Evolutionary conservation across 257 asterid species (phyloP), one percentile per base, ranked within the genome.

Genomic region (Penstemon davidsonii): DNA sequence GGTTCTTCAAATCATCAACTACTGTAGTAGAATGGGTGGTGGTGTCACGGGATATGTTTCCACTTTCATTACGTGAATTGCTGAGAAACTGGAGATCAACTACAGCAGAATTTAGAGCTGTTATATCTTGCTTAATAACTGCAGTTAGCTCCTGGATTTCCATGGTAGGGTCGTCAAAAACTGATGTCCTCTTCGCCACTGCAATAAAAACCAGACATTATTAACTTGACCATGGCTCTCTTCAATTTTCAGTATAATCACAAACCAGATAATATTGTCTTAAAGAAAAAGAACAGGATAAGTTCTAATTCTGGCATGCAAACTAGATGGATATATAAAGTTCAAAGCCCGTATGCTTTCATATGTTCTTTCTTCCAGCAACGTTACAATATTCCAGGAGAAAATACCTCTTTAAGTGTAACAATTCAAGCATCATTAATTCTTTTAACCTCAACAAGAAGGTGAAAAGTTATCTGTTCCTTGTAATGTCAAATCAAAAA

Each of bases 131-230:
- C 91, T 89, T 94, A 68, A 94, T 89, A 67, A 94, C 92, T 59
- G 93, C 84, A 44, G 98, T 94, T 65, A 94, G 78, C 64, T 94
- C 99, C 78, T 94, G 98, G 61, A 94, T 91, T 79, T 94, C 99
- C 85, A 71, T 67, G 46, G 99, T 81, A 44, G 99, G 99, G 81
- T 94, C 99, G 52, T 94, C 93, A 78, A 88, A 94, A 63, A 78
- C 91, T 2, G 98, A 91, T 33, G 95, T 83, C 76, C 90, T 83
- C 89, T 89, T 94, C 42, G 99, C 98, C 94, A 94, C 99, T 91
- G 78, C 61, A 72, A 57, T 61, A 59, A 56, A 46, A 75, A 74
- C 64, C 69, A 74, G 46, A 4, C 19, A 51, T 55, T 44, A 67
- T 39, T 6, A 9, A 50, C 36, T 52, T 38, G 66, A 41, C 15